phyloP scores from a whole-genome alignment of 208 protist species.

The Acanthamoeba pearcei region DNA sequence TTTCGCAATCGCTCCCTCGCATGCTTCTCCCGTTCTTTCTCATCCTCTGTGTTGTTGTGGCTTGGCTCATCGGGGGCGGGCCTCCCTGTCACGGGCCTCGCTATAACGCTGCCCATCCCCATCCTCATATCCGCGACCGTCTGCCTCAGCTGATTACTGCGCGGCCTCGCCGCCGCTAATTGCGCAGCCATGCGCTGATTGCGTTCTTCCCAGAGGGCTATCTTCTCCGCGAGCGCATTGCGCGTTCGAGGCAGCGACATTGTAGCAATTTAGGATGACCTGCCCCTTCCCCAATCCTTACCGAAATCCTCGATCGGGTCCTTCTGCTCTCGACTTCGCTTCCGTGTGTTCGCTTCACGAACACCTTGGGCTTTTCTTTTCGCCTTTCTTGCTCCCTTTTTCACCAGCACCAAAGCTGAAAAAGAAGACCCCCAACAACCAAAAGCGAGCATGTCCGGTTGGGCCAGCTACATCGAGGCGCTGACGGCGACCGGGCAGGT shows the following conservation, averaged over 20 bases:
- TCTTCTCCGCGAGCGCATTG: conserved; percentile 36
- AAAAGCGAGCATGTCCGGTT: background rate
- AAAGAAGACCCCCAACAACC: background rate
- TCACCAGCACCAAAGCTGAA: background rate
- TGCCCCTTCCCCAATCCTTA: no score
- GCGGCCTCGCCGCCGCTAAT: background rate
- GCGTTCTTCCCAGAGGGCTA: conserved; percentile 41
- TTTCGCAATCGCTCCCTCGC: background rate
- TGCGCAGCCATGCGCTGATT: background rate
- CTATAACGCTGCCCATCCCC: background rate
- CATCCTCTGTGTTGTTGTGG: conserved; percentile 9
- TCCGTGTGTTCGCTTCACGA: background rate
- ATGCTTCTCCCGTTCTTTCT: background rate
- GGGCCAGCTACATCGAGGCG: background rate
- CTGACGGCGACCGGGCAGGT: background rate
- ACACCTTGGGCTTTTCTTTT: background rate
- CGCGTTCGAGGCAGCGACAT: background rate
- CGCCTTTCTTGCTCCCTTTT: background rate
- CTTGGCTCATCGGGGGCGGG: background rate
- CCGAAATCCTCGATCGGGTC: no score
- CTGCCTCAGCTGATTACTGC: background rate
- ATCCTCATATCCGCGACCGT: background rate
- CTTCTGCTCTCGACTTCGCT: background rate
- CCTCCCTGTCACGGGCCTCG: background rate
- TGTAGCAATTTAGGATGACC: background rate